Conservation (phyloP, 768 basidiomycete genomes). For the Termitomyces sp. region DNA sequence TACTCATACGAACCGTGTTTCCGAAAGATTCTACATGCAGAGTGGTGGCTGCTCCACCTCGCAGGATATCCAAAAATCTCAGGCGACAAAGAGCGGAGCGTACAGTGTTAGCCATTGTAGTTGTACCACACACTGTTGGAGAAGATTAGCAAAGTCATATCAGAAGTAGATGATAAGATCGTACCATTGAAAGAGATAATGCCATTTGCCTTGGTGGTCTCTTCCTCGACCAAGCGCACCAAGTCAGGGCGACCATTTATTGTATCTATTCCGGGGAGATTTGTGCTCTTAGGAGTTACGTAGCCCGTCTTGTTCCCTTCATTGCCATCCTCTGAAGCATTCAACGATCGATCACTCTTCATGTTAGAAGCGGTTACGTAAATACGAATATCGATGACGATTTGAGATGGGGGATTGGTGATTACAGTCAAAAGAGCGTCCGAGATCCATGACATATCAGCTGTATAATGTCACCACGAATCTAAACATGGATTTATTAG, state of each 20-base stretch:
- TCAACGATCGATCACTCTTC: background rate
- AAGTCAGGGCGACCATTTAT: conserved; percentile 42
- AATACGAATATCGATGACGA: conserved; percentile 16
- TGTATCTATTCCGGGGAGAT: conserved; percentile 19
- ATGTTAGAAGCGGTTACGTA: conserved; percentile 14
- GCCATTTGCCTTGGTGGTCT: conserved; percentile 31
- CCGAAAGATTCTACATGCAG: conserved; percentile 47
- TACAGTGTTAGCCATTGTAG: conserved; percentile 33
- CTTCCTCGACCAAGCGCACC: conserved; percentile 28
- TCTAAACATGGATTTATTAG: background rate
- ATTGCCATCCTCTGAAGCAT: conserved; percentile 5
- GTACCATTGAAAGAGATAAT: conserved; percentile 46
- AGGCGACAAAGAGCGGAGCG: conserved; percentile 36
- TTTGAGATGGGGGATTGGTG: background rate
- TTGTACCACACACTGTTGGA: conserved; percentile 46
- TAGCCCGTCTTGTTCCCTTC: conserved; percentile 8
- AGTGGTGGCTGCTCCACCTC: conserved; percentile 41
- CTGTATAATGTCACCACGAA: conserved; percentile 6
- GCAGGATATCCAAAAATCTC: conserved; percentile 31
- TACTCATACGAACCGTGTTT: conserved; percentile 15
- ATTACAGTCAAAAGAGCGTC: conserved; percentile 19
- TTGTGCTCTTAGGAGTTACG: background rate
- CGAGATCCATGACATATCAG: conserved; percentile 27
- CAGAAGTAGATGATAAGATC: conserved; percentile 6
- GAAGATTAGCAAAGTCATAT: background rate